Conservation (phyloP, 352 stramenopile genomes). For the Phytophthora idaei region DNA sequence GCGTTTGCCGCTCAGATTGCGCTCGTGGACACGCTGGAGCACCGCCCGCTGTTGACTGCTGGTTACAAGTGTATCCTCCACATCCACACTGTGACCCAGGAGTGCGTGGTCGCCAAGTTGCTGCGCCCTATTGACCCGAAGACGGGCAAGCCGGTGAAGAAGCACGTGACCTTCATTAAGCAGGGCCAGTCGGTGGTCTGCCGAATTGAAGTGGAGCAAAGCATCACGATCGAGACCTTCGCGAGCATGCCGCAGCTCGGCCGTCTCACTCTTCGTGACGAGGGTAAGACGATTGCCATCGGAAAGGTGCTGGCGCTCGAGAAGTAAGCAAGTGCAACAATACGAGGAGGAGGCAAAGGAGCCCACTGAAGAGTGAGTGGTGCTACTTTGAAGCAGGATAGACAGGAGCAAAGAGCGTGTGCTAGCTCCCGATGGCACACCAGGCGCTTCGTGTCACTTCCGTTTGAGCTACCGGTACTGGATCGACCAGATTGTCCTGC, state of each 20-base stretch:
- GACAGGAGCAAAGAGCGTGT: constrained; percentile 8
- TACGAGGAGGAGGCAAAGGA: constrained; percentile 2
- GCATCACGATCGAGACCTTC: constrained; percentile 96
- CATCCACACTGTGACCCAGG: constrained; percentile 96
- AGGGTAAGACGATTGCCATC: constrained; percentile 99
- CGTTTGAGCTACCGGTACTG: background rate
- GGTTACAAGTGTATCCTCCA: constrained; percentile 98
- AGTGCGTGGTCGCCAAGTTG: constrained; percentile 94
- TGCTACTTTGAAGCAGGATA: constrained; percentile 11
- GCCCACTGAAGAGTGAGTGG: background rate
- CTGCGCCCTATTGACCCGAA: constrained; percentile 88
- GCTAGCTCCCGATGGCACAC: background rate
- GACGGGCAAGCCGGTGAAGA: constrained; percentile 92
- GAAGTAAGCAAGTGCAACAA: constrained; percentile 47
- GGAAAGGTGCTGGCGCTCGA: constrained; percentile 96
- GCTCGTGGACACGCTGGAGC: constrained; percentile 97
- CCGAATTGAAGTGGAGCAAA: constrained; percentile 93
- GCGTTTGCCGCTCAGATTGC: constrained; percentile 93
- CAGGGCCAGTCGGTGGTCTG: constrained; percentile 94
- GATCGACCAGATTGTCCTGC: background rate
- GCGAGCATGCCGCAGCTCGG: constrained; percentile 96
- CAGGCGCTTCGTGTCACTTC: constrained; percentile 5
- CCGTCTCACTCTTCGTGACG: constrained; percentile 97
- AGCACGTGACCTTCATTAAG: constrained; percentile 96
- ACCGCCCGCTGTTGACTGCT: constrained; percentile 95